A percentile compares a stretch with the other conserved stretches of the same genome.
These are phyloP conservation scores for Colletotrichum destructivum DNA, from an alignment of 2,329 filamentous ascomycete species.

Conservation along the genomic window DNA sequence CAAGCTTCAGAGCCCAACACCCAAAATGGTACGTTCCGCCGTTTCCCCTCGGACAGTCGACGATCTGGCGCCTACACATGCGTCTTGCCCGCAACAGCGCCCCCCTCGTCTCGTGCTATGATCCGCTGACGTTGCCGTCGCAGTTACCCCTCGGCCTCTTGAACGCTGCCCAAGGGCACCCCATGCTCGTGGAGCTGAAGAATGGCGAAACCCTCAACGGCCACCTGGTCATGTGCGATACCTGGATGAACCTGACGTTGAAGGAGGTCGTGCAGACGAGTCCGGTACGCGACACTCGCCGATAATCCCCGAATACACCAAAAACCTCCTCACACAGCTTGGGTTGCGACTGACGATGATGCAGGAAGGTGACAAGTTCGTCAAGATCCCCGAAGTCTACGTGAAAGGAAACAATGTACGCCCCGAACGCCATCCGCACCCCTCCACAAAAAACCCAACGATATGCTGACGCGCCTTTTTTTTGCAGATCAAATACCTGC, in stretches of 20 bases:
- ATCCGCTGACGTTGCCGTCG: constrained; percentile 20
- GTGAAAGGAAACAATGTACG: constrained; percentile 97
- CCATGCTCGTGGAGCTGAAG: constrained; percentile 98
- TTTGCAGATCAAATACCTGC: constrained; percentile 93
- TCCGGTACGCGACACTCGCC: constrained; percentile 66
- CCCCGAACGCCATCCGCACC: constrained; percentile 37
- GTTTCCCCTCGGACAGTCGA: not conserved
- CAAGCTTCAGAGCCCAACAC: constrained; percentile 37
- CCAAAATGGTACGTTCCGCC: constrained; percentile 34
- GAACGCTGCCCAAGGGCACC: constrained; percentile 96
- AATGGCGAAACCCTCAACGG: constrained; percentile 98
- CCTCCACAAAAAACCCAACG: not conserved
- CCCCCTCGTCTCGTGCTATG: not conserved
- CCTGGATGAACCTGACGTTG: constrained; percentile 99
- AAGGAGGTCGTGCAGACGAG: constrained; percentile 98
- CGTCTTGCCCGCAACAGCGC: not conserved
- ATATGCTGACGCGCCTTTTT: constrained; percentile 43
- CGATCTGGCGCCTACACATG: not conserved
- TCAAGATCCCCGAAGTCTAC: constrained; percentile 92
- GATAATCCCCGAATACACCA: not conserved
- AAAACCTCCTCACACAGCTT: too few species aligned
- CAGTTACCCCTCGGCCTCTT: constrained; percentile 85
- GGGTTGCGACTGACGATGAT: constrained; percentile 43
- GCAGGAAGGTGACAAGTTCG: constrained; percentile 93
- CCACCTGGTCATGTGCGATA: constrained; percentile 96